Base-by-base conservation (phyloP, 805 yeast species). In the Grigorovia yakushimaensis region DNA sequence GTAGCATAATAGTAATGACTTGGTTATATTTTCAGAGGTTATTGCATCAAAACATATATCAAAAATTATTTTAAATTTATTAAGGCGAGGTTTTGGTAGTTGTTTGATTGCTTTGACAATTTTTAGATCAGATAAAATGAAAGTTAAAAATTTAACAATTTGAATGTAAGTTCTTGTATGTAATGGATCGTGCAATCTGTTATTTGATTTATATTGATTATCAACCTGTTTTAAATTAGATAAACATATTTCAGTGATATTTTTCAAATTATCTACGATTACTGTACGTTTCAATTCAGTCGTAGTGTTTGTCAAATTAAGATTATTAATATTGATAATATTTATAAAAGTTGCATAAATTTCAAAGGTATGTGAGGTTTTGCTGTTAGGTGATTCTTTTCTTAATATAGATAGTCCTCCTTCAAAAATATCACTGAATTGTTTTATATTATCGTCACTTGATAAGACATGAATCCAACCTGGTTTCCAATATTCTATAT, bases 321-420 rank as follows among this genome's bases (percentile, higher is more conserved):
- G 38, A 10, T 52, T 30, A 8, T 42, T 37, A 2, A 47, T 23
- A 11, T 62, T 61, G 24, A 62, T 48, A 11, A 63, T 56, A 43
- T 57, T 60, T 41, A 61, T 62, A 41, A 63, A 57, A 2, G 67
- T 62, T 2, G 66, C 66, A 49, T 60, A 63, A 22, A 63, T 49
- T 50, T 63, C 67, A 46, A 60, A 63, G 15, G 56, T 22, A 54
- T 51, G 4, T 51, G 33, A 13, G 30, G 40, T 13, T 22, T 41
- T 2, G 41, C 42, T 13, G 47, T 46, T 27, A 7, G 9, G 9
- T 2, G 41, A 43, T 7, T 39, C 39, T 2, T 41, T 38, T n/a
- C 50, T 42, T 24, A 62, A 44, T 10, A 58, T 47, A 15, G 47
- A 30, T 15, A 61, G 22, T 3, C 66, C 67, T 21, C 66, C 65